A percentile compares a stretch with the other conserved stretches of the same genome.
Conservation (phyloP, 805 yeast species). For the Wickerhamiella occidentalis region DNA sequence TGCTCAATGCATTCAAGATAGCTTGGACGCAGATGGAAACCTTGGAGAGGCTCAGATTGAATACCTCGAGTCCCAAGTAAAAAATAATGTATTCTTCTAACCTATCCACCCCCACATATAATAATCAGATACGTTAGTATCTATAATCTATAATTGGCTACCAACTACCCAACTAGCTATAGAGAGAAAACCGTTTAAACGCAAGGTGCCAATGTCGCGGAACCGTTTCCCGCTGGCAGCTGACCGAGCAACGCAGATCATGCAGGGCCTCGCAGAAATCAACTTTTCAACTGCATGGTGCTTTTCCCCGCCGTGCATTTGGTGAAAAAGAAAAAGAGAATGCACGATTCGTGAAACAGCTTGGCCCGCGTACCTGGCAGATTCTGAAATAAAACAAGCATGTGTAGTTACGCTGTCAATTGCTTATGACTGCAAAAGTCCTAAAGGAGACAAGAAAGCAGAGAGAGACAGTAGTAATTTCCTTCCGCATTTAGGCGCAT, state of each 20-base stretch:
- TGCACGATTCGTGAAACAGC: background rate
- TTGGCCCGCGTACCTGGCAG: background rate
- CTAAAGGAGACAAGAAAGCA: no score
- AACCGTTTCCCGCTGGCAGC: background rate
- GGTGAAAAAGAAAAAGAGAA: background rate
- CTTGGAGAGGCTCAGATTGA: background rate
- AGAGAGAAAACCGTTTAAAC: background rate
- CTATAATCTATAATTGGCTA: background rate
- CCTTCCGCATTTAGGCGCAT: no score
- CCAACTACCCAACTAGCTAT: no score
- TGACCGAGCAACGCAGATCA: background rate
- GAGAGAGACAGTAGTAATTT: no score
- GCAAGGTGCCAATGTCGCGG: background rate
- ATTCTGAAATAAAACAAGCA: no score
- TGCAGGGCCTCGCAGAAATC: background rate
- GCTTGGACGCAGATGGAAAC: background rate
- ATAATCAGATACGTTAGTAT: no score
- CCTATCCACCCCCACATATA: background rate
- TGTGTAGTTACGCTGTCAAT: no score
- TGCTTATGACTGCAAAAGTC: no score
- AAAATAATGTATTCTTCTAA: background rate
- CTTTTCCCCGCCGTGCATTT: background rate
- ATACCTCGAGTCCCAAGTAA: conserved; percentile 1
- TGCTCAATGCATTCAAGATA: background rate
- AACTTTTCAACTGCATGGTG: background rate